These are phyloP conservation scores for Pestalotiopsis sp. DNA, from an alignment of 2,329 filamentous ascomycete genomes.

Conservation along the genomic window DNA sequence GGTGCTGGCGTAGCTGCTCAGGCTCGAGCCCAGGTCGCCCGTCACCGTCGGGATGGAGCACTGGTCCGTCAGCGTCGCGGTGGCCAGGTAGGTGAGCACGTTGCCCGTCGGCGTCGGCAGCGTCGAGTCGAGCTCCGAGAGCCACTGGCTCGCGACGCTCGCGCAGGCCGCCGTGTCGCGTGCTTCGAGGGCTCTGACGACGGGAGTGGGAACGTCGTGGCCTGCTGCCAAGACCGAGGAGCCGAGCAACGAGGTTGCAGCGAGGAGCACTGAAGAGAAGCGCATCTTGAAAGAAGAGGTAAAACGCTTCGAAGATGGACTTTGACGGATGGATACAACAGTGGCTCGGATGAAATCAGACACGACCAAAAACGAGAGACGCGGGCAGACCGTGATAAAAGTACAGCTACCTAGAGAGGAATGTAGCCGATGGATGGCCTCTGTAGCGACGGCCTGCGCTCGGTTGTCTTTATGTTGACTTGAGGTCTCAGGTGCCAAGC, in stretches of 20 bases:
- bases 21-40: background rate
- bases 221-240: background rate
- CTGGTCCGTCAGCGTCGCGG: background rate
- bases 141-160: background rate
- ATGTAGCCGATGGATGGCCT: background rate
- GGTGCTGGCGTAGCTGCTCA: constrained; percentile 1
- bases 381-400: background rate
- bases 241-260: background rate
- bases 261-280: background rate
- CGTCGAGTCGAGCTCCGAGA: background rate
- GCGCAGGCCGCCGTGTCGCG: background rate
- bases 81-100: constrained; percentile 1
- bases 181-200: background rate
- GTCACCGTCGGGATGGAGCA: constrained; percentile 1
- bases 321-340: no score
- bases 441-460: background rate
- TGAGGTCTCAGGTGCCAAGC: no score
- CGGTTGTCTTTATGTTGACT: background rate
- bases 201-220: background rate
- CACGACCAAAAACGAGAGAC: background rate
- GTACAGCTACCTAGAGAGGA: background rate
- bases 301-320: no score
- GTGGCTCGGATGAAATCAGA: no score
- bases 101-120: background rate
- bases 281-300: background rate